Evolutionary conservation across 495 filamentous ascomycete genomes (phyloP).

Genomic region (Niebla homalea): DNA sequence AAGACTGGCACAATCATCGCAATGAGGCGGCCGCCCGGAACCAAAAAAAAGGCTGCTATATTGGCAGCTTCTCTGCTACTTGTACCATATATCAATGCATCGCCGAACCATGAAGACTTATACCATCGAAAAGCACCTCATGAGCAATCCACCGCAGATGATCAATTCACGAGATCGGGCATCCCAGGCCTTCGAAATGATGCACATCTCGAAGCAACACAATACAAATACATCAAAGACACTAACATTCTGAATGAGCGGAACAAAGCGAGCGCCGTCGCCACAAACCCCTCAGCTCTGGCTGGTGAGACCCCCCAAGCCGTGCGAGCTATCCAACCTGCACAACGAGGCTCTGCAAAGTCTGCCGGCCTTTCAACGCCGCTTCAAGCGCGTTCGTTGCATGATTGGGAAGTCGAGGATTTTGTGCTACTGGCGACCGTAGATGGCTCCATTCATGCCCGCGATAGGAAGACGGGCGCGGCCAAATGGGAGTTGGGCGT

Average conservation of each 20-base stretch:
- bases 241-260: slow-evolving; percentile 33
- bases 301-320: slow-evolving; percentile 45
- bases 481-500: slow-evolving; percentile 73
- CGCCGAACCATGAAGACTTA: slow-evolving; percentile 46
- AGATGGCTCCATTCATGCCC: slow-evolving; percentile 88
- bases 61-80: slow-evolving; percentile 38
- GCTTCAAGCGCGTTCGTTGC: slow-evolving; percentile 81
- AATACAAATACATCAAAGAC: slow-evolving; percentile 27
- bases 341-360: slow-evolving; percentile 41
- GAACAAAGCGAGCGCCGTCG: slow-evolving; percentile 59
- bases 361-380: slow-evolving; percentile 65
- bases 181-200: slow-evolving; percentile 14
- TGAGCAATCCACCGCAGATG: slow-evolving; percentile 21
- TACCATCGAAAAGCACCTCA: slow-evolving; percentile 20
- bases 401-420: slow-evolving; percentile 99
- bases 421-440: slow-evolving; percentile 99
- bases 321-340: slow-evolving; percentile 72
- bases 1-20: background rate
- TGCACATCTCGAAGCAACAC: slow-evolving; percentile 12
- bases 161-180: slow-evolving; percentile 15
- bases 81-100: slow-evolving; percentile 34
- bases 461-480: slow-evolving; percentile 73
- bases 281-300: slow-evolving; percentile 89
- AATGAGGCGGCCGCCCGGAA: slow-evolving; percentile 24
- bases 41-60: slow-evolving; percentile 25